These are phyloP conservation scores for Solanum raphanifolium DNA, from an alignment of 257 asterid genomes.

Conservation along the genomic window DNA sequence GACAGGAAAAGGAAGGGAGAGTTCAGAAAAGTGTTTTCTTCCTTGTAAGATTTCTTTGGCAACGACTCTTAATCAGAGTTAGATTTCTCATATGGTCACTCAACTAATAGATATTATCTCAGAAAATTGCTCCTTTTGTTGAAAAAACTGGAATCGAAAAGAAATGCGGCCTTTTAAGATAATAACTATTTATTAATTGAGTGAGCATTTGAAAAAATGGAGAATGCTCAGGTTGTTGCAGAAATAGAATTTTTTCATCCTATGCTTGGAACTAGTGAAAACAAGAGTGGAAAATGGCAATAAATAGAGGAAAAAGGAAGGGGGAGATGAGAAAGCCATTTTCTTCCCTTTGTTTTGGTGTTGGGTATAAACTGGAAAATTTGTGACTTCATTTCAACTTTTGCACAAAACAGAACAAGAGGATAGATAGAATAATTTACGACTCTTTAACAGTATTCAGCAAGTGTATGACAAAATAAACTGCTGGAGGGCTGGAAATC, in stretches of 20 bases:
- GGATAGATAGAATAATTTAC: neutral
- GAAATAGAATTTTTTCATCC: neutral
- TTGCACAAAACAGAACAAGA: neutral
- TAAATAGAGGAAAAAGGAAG: neutral
- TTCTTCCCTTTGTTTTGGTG: neutral
- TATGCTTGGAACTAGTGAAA: neutral
- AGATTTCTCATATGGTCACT: neutral
- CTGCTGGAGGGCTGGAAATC: neutral
- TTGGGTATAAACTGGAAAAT: neutral
- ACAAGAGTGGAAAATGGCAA: neutral
- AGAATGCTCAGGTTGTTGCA: neutral
- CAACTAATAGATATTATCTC: neutral
- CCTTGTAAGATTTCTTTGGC: neutral
- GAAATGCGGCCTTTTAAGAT: neutral
- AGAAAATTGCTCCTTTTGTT: neutral
- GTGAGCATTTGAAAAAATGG: neutral
- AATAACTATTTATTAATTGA: neutral
- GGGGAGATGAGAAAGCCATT: neutral
- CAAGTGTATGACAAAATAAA: neutral
- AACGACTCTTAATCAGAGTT: neutral
- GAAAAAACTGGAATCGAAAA: neutral
- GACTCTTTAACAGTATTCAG: neutral
- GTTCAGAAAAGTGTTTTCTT: neutral
- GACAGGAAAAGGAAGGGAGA: neutral
- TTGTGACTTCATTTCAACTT: neutral